phyloP scores from a whole-genome alignment of 2,329 filamentous ascomycete genomes.

The Hirsutella thompsonii region DNA sequence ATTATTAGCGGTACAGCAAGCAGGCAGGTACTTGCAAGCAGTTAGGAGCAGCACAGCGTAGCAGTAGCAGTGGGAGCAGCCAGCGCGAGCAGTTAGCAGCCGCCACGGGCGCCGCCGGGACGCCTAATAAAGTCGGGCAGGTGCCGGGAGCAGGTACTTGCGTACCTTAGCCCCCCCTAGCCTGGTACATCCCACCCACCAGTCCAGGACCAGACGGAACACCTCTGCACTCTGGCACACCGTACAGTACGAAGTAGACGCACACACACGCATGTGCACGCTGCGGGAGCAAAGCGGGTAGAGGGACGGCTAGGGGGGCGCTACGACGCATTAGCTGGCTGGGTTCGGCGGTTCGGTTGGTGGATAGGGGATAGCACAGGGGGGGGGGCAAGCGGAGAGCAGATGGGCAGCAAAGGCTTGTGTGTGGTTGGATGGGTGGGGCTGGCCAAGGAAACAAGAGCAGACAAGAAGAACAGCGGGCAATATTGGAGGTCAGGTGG shows the following conservation, averaged over 20 bases:
- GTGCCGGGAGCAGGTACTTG: no score
- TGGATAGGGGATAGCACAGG: background rate
- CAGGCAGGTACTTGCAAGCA: background rate
- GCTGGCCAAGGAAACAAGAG: no score
- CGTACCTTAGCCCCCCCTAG: no score
- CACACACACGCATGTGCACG: background rate
- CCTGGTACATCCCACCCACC: no score
- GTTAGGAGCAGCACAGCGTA: background rate
- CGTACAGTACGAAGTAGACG: no score
- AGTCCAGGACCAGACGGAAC: no score
- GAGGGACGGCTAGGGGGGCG: background rate
- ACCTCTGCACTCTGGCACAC: no score
- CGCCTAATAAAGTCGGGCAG: no score
- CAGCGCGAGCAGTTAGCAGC: no score
- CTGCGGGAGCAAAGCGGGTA: background rate
- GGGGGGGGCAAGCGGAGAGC: background rate
- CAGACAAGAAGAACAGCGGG: no score
- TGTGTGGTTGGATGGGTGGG: background rate
- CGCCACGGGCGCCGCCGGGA: no score
- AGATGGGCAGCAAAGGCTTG: background rate
- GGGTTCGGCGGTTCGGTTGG: background rate
- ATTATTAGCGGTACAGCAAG: background rate
- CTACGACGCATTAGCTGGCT: background rate
- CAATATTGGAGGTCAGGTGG: no score
- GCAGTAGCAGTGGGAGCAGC: background rate